phyloP scores from a whole-genome alignment of 2,329 filamentous ascomycete species.

The Colletotrichum australisinense region DNA sequence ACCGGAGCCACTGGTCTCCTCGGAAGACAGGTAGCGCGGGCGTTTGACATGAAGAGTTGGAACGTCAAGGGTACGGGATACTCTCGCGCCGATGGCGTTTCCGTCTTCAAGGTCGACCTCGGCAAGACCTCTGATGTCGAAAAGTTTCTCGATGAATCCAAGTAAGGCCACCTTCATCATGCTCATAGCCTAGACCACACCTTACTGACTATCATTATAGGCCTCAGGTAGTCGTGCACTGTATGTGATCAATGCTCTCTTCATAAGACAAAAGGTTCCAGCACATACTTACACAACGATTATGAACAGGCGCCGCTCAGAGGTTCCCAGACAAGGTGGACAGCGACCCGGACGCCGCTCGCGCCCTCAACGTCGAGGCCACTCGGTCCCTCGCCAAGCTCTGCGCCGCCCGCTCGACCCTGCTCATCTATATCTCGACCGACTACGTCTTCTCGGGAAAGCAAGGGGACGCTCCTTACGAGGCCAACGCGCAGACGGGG shows the following conservation, averaged over 20 bases:
- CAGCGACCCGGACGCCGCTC: conserved; percentile 79
- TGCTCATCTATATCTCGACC: conserved; percentile 84
- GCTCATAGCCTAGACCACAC: not conserved
- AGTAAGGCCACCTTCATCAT: conserved; percentile 53
- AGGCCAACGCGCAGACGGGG: conserved; percentile 68
- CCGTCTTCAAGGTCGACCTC: conserved; percentile 72
- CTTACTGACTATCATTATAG: conserved; percentile 51
- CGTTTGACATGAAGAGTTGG: conserved; percentile 77
- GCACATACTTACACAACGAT: not conserved
- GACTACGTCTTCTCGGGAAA: conserved; percentile 83
- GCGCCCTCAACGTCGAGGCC: conserved; percentile 79
- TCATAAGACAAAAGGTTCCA: not conserved
- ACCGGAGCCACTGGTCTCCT: conserved; percentile 89
- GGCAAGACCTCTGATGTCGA: conserved; percentile 58
- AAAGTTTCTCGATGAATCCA: conserved; percentile 62
- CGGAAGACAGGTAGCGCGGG: conserved; percentile 80
- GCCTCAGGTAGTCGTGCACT: conserved; percentile 84
- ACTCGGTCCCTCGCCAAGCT: conserved; percentile 73
- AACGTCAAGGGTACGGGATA: conserved; percentile 79
- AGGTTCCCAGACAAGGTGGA: conserved; percentile 89
- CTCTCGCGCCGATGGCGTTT: conserved; percentile 77
- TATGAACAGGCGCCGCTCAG: conserved; percentile 79
- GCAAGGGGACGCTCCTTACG: conserved; percentile 87
- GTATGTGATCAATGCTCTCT: conserved; percentile 56
- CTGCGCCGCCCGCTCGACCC: conserved; percentile 69